A percentile compares a stretch with the other conserved stretches of the same genome.
Conservation (phyloP, 2,329 filamentous ascomycete genomes). For the Seiridium cupressi region DNA sequence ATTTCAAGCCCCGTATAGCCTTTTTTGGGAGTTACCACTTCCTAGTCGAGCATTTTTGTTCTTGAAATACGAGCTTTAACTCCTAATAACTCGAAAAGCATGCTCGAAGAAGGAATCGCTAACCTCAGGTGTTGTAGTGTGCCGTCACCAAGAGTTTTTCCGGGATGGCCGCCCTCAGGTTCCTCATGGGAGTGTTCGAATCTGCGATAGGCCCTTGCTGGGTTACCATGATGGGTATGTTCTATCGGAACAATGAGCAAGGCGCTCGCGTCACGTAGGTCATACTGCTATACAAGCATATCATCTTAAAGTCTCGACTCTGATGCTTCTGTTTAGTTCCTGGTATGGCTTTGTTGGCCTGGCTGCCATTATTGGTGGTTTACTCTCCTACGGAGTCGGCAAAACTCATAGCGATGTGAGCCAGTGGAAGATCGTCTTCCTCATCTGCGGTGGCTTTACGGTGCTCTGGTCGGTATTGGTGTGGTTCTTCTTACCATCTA, state of each 20-base stretch:
- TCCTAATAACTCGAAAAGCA: too few relatives aligned
- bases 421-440: not conserved
- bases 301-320: not conserved
- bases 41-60: too few relatives aligned
- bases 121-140: not conserved
- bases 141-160: not conserved
- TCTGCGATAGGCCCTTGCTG: not conserved
- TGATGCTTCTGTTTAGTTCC: not conserved
- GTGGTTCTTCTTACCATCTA: not conserved
- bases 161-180: not conserved
- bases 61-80: too few relatives aligned
- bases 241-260: not conserved
- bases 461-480: not conserved
- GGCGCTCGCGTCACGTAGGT: not conserved
- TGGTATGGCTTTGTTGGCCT: too few relatives aligned
- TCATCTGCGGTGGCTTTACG: not conserved
- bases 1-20: not conserved
- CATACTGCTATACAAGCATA: not conserved
- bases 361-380: not conserved
- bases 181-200: not conserved
- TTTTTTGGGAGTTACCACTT: not conserved
- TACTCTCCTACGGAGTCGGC: not conserved
- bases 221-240: not conserved
- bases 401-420: not conserved
- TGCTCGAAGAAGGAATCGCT: too few relatives aligned